Evolutionary conservation across 768 basidiomycete genomes (phyloP), one percentile per base, ranked within the genome.

Genomic region (Russula brevipes): DNA sequence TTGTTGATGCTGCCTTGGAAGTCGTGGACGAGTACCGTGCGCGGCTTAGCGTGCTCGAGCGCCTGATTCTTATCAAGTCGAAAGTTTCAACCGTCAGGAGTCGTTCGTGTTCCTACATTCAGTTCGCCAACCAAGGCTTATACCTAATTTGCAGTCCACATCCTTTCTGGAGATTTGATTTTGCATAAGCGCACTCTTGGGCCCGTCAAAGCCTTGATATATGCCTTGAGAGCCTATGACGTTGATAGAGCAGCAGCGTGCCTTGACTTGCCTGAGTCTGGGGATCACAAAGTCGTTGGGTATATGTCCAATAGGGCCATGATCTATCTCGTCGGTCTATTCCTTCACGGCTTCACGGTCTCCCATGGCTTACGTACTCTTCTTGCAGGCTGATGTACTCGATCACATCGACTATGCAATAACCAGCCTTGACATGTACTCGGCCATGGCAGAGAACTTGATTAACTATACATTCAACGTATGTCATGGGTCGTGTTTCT

Each of bases 351-450:
- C 24, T 36, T 36, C 33, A 59, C 50, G 6, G 30, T 11, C 10
- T 65, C 51, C 58, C 64, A 35, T 24, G 35, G 7, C 17, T 14
- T 60, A 60, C 17, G 9, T 36, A 19, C 52, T 53, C 9, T 4
- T 51, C 9, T 65, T 39, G 62, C 41, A 86, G 84, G 86, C 87
- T 10, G 88, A 90, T 70, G 86, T 89, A 2, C 79, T 82, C 63
- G 89, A 91, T 69, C 89, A 91, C 66, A 85, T 87, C 77, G 88
- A 89, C 59, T 86, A 86, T 62, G 83, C 87, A 41, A 70, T 91
- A 31, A 77, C 79, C 1, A 86, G 83, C 67, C 70, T 91, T 54
- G 89, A 91, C 63, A 87, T 88, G 82, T 89, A 89, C 66, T 78
- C 85, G 1, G 81, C 80, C 35, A 84, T 89, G 64, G 78, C 83